Evolutionary conservation across 2,329 filamentous ascomycete genomes (phyloP), one percentile per base, ranked within the genome.

Genomic region (Dothideomycetes sp.): DNA sequence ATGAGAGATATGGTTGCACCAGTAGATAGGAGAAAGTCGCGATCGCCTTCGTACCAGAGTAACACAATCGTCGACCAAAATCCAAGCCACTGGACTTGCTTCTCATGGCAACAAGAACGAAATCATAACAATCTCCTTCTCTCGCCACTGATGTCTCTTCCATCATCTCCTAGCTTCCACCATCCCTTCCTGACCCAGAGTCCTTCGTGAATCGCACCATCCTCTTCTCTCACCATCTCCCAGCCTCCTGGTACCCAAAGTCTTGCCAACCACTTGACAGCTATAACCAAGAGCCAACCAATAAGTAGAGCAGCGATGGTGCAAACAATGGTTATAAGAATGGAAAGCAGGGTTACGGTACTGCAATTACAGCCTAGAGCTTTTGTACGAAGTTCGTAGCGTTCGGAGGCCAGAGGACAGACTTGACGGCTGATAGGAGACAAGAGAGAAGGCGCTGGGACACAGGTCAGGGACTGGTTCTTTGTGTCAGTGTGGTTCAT

Each of bases 361-460:
- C 65, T 68, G 34, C 65, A 65, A 37, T 62, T 59, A 45, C 66
- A 69, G 15, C 66, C 66, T 1, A 69, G 49, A 5, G 63, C 55
- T 13, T 53, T 51, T 8, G 65, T 69, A 3, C 66, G 59, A 5
- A 69, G 54, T 45, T 69, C 66, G 43, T 63, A 69, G 35, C 64
- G 58, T 50, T 68, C 66, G 40, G 61, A 60, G 28, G 59, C 56
- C 6, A 61, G 47, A 4, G 57, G 57, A 37, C 57, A 61, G 18
- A 54, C 47, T 15, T 49, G 38, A 7, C 59, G 29, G 32, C 57
- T 53, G 10, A 67, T 47, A 2, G 66, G 65, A 1, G 61, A 54
- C 15, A 67, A 55, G 1, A 67, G 55, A 11, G 60, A 61, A 25
- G 60, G 57, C 4, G 60, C 55, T 0, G 65, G 62, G 2, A 69